phyloP scores from a whole-genome alignment of 225 moss, liverwort and hornwort genomes.

The Climacium dendroides region DNA sequence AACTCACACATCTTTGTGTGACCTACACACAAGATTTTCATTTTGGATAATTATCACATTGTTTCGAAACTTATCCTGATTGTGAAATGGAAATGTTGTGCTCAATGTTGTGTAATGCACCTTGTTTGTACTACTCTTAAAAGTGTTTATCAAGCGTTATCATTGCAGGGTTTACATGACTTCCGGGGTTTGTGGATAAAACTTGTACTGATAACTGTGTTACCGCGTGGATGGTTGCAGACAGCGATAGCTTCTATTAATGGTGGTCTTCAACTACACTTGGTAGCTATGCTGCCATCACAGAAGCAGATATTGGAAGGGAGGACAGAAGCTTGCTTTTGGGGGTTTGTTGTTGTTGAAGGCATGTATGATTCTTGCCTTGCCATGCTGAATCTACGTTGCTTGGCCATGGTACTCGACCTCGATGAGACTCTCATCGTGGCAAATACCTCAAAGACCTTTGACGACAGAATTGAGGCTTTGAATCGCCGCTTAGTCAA shows the following conservation, averaged over 20 bases:
- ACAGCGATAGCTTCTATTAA: slow-evolving; percentile 66
- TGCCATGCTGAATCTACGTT: slow-evolving; percentile 89
- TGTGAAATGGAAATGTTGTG: neutral
- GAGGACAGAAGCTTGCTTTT: slow-evolving; percentile 59
- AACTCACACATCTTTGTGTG: neutral
- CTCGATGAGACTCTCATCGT: slow-evolving; percentile 97
- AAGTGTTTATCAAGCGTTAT: neutral
- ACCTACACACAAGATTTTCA: neutral
- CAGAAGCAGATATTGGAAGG: slow-evolving; percentile 36
- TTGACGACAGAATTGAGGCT: slow-evolving; percentile 88
- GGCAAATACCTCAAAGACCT: slow-evolving; percentile 89
- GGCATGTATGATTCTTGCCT: slow-evolving; percentile 94
- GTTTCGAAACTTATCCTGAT: neutral
- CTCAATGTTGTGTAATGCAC: neutral
- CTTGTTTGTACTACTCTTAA: neutral
- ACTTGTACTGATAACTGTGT: neutral
- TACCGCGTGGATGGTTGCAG: slow-evolving; percentile 26
- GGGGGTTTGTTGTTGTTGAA: slow-evolving; percentile 71
- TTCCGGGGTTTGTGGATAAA: neutral
- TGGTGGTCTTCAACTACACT: slow-evolving; percentile 82
- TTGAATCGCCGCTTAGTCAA: slow-evolving; percentile 53
- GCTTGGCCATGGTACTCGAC: slow-evolving; percentile 96
- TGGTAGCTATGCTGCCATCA: slow-evolving; percentile 77
- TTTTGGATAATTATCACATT: neutral
- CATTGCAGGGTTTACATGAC: neutral